Evolutionary conservation across 176 grass and related monocot genomes (phyloP), one percentile per base, ranked within the genome.

Genomic region (Canna indica): DNA sequence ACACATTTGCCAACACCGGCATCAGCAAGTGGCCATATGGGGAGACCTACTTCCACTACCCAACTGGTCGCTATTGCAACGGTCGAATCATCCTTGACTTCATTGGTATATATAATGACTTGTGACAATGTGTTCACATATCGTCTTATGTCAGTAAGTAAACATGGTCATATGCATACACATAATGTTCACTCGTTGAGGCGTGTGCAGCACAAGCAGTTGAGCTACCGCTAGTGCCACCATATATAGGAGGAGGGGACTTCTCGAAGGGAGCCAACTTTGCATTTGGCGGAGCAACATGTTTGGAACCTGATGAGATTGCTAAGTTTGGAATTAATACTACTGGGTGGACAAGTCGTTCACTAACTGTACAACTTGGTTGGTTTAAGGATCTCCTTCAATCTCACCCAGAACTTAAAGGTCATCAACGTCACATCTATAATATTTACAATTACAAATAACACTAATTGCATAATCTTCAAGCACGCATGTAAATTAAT

Each of bases 41-140:
- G 59, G 25, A 75, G 81, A 95, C 90, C 29, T 90, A 59, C 74
- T 95, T 95, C 75, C 15, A 58, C 12, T 47, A 10, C 18, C 31
- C 81, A 36, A 85, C 82, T 0, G 85, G 90, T 22, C 83, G 83
- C 30, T 63, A 67, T 65, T 77, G 24, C 6, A 71, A 95, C 15
- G 91, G 91, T 11, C 79, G 91, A 2, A 20, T 95, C 28, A 34
- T 95, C 17, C 1, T 90, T 6, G 86, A 95, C 66, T 95, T 95
- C 58, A 71, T 87, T n/a, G 86, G 90, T 89, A 0, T 1, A 11
- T 68, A 27, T 22, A 11, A 20, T n/a, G n/a, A n/a, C n/a, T n/a
- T n/a, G n/a, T n/a, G n/a, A n/a, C n/a, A n/a, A n/a, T n/a, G n/a
- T n/a, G n/a, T n/a, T n/a, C n/a, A n/a, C n/a, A n/a, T n/a, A n/a